Base-by-base conservation (phyloP, 495 filamentous ascomycete genomes). In the Podospora pseudocomata region DNA sequence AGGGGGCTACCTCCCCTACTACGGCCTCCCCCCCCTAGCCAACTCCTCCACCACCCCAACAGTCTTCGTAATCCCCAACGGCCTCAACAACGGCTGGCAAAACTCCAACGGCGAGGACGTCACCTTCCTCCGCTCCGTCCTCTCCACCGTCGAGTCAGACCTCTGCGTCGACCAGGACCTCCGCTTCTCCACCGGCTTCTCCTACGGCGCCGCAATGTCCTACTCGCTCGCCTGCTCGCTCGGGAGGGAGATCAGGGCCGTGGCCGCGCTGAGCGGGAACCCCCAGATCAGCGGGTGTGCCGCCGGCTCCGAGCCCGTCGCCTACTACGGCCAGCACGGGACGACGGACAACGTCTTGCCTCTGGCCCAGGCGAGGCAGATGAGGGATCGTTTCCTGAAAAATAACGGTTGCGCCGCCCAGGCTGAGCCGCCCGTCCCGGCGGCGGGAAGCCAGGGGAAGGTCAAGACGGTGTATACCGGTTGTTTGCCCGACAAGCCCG, bases 191-290 rank as follows among this genome's bases (percentile, higher is more conserved):
- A 81, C 77, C 5, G 82, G 82, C 28, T 84, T 81, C 72, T 80
- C 77, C 68, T 84, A 79, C 70, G 82, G 82, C 23, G 82, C 69
- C 27, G 77, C 77, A 54, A 83, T 84, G 82, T 79, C 76, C n/a
- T 83, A 80, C 66, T 67, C 77, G 2, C 72, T 84, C 32, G 81
- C 82, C 19, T 84, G 81, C 66, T 70, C 78, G 2, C 77, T 77
- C 0, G 73, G 74, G 1, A 73, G 77, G 26, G 74, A 76, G 32
- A 77, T 83, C 68, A 77, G 77, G 39, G 82, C 79, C 26, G 80
- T 84, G 11, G 79, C 79, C 32, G 79, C 72, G 1, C 69, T 83
- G 59, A 81, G 79, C 6, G 82, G 70, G 5, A 69, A 72, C 56
- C 67, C 70, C 5, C 65, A 71, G 63, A 75, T 83, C 59, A 81